Evolutionary conservation across 192 early-diverging fungal genomes (phyloP).

Genomic region (Phycomyces nitens): DNA sequence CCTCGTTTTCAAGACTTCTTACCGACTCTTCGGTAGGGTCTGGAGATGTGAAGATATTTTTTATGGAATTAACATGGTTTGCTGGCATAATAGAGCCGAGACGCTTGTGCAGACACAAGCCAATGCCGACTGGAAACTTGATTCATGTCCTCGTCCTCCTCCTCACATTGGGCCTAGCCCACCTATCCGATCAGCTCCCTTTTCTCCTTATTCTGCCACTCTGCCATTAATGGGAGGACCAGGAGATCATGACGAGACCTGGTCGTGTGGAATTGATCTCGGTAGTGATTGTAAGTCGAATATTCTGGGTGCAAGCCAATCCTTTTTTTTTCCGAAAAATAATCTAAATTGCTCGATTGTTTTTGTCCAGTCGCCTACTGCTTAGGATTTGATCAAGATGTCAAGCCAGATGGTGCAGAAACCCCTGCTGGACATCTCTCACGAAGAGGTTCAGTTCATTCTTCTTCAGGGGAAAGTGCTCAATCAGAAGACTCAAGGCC

Average conservation of each 20-base stretch:
- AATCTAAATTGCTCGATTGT: too few relatives aligned
- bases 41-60: neutral
- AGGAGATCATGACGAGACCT: slow-evolving; percentile 4
- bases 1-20: slow-evolving; percentile 21
- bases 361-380: slow-evolving; percentile 28
- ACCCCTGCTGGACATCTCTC: slow-evolving; percentile 18
- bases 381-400: slow-evolving; percentile 28
- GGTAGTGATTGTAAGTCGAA: slow-evolving; percentile 32
- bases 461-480: slow-evolving; percentile 2
- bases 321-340: too few relatives aligned
- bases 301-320: too few relatives aligned
- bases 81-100: neutral
- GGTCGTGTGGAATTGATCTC: slow-evolving; percentile 26
- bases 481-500: slow-evolving; percentile 2
- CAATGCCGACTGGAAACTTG: slow-evolving; percentile 24
- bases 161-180: slow-evolving; percentile 29
- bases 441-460: slow-evolving; percentile 15
- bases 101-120: slow-evolving; percentile 22
- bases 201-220: slow-evolving; percentile 25
- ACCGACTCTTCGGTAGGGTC: slow-evolving; percentile 12
- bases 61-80: neutral
- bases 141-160: slow-evolving; percentile 24
- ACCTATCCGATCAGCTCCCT: slow-evolving; percentile 17
- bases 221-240: slow-evolving; percentile 19
- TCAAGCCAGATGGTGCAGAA: slow-evolving; percentile 14